Evolutionary conservation across 495 filamentous ascomycete genomes (phyloP), one percentile per base, ranked within the genome.

Genomic region (Aspergillus heteromorphus): DNA sequence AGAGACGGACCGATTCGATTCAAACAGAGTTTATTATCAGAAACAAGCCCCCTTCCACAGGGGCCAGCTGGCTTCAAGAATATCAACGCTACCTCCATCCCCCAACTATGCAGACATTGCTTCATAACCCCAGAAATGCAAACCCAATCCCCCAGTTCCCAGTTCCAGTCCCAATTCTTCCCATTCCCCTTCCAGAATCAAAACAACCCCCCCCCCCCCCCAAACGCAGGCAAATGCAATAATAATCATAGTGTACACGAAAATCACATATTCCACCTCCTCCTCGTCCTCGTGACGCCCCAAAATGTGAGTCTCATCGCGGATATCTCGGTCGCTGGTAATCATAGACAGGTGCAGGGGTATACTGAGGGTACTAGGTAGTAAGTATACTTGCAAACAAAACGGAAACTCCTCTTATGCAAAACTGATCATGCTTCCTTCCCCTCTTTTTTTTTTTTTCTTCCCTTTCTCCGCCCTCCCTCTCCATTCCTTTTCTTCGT

Each of bases 241-340:
- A 11, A 27, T 53, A 45, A 36, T 9, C 17, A 27, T 53, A 53
- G 27, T 45, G 30, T 53, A 53, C 51, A 53, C 34, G 27, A 25
- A n/a, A 53, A 47, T 23, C 16, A 47, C 9, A 47, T 47, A 16
- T 43, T n/a, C 19, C 2, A 29, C 21, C 14, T 23, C n/a, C n/a
- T 21, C 43, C 13, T 6, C 25, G 8, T 47, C n/a, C n/a, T 27
- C 43, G 13, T 47, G 21, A n/a, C n/a, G 21, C 21, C 43, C 5
- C n/a, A 38, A 38, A 27, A 38, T 13, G 34, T 38, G 34, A 38
- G 4, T 38, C 3, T 38, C 34, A 13, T 38, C 34, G 34, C n/a
- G 34, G 34, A 38, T 38, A 38, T 38, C 34, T 38, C 13, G 34
- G 34, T 38, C 34, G 34, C 34, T 38, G 34, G 34, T 38, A 38